Conservation (phyloP, 306 rosid genomes). For the Castanopsis chinensis region DNA sequence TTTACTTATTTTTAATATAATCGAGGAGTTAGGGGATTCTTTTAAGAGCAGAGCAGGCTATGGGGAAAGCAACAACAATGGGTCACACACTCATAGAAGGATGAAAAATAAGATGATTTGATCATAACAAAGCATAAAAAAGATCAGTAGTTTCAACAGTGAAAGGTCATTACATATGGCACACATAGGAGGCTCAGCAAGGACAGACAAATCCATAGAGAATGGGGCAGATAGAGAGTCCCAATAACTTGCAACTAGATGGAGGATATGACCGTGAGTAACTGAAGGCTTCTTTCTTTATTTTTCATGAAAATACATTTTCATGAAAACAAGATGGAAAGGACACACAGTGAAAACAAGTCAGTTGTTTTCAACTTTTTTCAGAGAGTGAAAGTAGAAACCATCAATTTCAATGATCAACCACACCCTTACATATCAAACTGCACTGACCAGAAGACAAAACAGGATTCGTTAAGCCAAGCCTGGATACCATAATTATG, state of each 20-base stretch:
- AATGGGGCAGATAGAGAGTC: too few relatives aligned
- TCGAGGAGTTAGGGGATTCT: background rate
- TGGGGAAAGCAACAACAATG: too few relatives aligned
- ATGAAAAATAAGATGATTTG: too few relatives aligned
- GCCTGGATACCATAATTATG: background rate
- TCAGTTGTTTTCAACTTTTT: background rate
- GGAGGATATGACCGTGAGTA: too few relatives aligned
- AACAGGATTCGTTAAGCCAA: background rate
- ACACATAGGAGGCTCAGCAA: too few relatives aligned
- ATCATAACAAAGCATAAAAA: background rate
- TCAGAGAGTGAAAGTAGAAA: background rate
- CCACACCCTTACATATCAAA: background rate
- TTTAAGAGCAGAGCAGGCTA: background rate
- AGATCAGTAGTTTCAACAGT: background rate
- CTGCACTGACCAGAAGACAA: background rate
- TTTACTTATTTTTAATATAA: too few relatives aligned
- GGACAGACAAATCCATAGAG: too few relatives aligned
- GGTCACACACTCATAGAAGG: too few relatives aligned
- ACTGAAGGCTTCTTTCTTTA: too few relatives aligned
- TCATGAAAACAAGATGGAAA: background rate
- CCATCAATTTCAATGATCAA: background rate
- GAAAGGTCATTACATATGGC: too few relatives aligned
- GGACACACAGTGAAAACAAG: background rate
- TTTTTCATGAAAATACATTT: too few relatives aligned
- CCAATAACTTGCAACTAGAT: too few relatives aligned